Base-by-base conservation (phyloP, 257 asterid genomes). In the Henckelia pumila region DNA sequence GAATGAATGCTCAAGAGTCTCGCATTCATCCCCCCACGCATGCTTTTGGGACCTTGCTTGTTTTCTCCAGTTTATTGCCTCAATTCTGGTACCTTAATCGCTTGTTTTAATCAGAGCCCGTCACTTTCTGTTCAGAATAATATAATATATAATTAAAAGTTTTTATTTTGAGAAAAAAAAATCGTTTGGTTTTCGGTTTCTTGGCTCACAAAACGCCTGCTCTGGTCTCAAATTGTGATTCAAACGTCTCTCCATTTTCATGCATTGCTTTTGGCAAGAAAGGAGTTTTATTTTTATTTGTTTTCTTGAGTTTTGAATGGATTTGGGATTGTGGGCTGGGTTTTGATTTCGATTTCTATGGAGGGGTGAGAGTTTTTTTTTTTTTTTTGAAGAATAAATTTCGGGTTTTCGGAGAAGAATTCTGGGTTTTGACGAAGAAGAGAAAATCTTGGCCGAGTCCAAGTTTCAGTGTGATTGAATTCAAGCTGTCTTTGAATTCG, bases 401-500 rank as follows among this genome's bases (percentile, higher is more conserved):
- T 73, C 70, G 73, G 68, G 75, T 56, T 76, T 63, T 59, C 44
- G 60, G 57, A 66, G 19, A 61, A 22, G 25, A 55, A 59, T 59
- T 66, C 71, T 61, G 82, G 79, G 78, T 67, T 74, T 76, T 74
- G 75, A 77, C 77, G 40, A 17, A 52, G 30, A 30, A n/a, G 61
- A 75, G 83, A 74, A 70, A 81, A 62, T 79, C 71, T 35, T 40
- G 73, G 73, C 82, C 61, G 84, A 66, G 24, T 70, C 66, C 63
- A 69, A 73, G 67, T 78, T 79, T 76, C 32, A 78, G 76, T 81
- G 82, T 59, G 76, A 74, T 65, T 66, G 73, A 83, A n/a, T n/a
- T n/a, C n/a, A 52, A 67, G 40, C 67, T 25, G 75, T 67, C 63
- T 63, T 28, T 57, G 63, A 56, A 66, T 24, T 63, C 20, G 69